These are phyloP conservation scores for Beta vulgaris DNA, from an alignment of 148 eudicot genomes.

Conservation along the genomic window DNA sequence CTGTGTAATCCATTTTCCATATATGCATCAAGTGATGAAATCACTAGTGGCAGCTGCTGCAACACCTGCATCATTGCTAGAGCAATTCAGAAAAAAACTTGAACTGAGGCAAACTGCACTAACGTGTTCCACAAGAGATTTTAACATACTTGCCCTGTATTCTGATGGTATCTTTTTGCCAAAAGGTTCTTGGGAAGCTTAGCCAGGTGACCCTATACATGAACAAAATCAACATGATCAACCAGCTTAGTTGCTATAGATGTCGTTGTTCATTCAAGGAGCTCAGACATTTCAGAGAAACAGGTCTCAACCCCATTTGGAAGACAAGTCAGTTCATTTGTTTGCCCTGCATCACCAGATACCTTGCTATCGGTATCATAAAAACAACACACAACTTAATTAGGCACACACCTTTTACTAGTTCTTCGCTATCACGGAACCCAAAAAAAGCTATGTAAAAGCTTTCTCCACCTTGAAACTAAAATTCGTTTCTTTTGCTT, in stretches of 20 bases:
- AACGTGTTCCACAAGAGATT: background rate
- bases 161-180: slow-evolving; percentile 27
- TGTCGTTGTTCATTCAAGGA: background rate
- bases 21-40: slow-evolving; percentile 87
- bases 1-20: slow-evolving; percentile 73
- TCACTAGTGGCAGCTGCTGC: slow-evolving; percentile 73
- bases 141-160: slow-evolving; percentile 33
- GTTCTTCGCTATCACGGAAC: background rate
- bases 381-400: background rate
- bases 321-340: background rate
- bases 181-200: slow-evolving; percentile 35
- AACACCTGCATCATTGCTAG: slow-evolving; percentile 46
- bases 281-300: background rate
- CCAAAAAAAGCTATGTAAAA: background rate
- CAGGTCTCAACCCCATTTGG: background rate
- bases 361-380: background rate
- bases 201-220: slow-evolving; percentile 29
- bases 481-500: background rate
- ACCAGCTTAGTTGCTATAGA: background rate
- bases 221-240: slow-evolving; percentile 6
- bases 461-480: background rate
- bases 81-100: background rate
- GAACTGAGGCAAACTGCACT: background rate
- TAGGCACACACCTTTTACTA: background rate
- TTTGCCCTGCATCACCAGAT: background rate